Evolutionary conservation across 192 early-diverging fungal genomes (phyloP), one percentile per base, ranked within the genome.

Genomic region (Coemansia sp.): DNA sequence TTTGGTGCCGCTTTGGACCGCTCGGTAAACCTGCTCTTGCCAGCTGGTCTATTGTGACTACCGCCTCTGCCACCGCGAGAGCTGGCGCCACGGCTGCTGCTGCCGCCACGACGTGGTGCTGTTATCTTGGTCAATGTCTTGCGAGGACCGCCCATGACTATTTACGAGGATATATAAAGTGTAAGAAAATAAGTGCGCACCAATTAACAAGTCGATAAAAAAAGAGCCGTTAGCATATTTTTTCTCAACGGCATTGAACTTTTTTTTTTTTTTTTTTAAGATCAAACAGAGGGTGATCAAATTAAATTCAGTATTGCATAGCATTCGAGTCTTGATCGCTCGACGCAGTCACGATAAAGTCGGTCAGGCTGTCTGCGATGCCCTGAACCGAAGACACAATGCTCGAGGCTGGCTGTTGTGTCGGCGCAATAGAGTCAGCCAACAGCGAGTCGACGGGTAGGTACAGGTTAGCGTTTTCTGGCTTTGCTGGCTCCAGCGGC

Each of bases 391-490:
- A 64, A n/a, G 41, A 33, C 23, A 63, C 52, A 8, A 43, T n/a
- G 57, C 61, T 61, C 16, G 53, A 31, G 20, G 42, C 23, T 3
- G 1, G 53, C 64, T 7, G 53, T 16, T 28, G 61, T 18, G 61
- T 61, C 5, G 58, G 57, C 36, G 26, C 31, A 4, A 63, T 31
- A 9, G 73, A 76, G 23, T 75, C 73, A 0, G 73, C 79, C n/a
- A 81, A 64, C 45, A 81, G 41, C 9, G 41, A 13, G 21, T 75
- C 70, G 0, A 73, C 70, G 10, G 79, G 79, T 20, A 81, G 58
- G 48, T 81, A 81, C 50, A 81, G 34, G 50, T 73, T 81, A 12
- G 73, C 56, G 3, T 50, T 42, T 61, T 81, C 79, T 10, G 79
- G 79, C 66, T 69, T 75, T 3, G 66, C 42, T 12, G 37, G 48